These are phyloP conservation scores for Oligophagozyma castellii DNA, from an alignment of 1,139 yeast species.

Conservation along the genomic window DNA sequence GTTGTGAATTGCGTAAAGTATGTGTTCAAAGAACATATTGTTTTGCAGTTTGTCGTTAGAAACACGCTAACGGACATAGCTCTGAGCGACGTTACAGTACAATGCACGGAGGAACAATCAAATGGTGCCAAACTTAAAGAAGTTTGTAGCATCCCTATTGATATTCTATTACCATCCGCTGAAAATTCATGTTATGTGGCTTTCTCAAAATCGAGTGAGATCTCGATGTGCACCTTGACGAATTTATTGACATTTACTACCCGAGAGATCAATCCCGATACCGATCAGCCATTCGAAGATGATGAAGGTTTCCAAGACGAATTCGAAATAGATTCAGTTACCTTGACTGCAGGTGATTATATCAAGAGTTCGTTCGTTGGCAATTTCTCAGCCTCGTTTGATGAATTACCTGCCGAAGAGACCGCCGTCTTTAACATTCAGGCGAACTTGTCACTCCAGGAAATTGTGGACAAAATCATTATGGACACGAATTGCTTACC, in stretches of 20 bases:
- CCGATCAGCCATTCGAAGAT: slow-evolving; percentile 50
- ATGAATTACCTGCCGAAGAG: slow-evolving; percentile 50
- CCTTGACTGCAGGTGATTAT: slow-evolving; percentile 70
- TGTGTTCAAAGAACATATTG: slow-evolving; percentile 60
- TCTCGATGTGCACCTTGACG: slow-evolving; percentile 42
- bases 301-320: slow-evolving; percentile 92
- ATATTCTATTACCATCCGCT: slow-evolving; percentile 54
- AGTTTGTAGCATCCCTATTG: slow-evolving; percentile 63
- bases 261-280: slow-evolving; percentile 67
- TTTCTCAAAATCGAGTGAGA: slow-evolving; percentile 40
- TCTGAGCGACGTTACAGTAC: slow-evolving; percentile 68
- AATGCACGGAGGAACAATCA: slow-evolving; percentile 38
- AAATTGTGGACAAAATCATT: slow-evolving; percentile 36
- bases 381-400: slow-evolving; percentile 62
- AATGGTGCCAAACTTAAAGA: slow-evolving; percentile 48
- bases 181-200: slow-evolving; percentile 73
- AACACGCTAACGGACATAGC: slow-evolving; percentile 74
- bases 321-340: slow-evolving; percentile 76
- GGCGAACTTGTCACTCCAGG: slow-evolving; percentile 32
- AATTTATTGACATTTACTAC: slow-evolving; percentile 64
- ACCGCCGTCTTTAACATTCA: slow-evolving; percentile 47
- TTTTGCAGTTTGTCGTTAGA: slow-evolving; percentile 71
- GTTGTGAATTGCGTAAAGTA: slow-evolving; percentile 80
- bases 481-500: slow-evolving; percentile 47
- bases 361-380: slow-evolving; percentile 67